These are phyloP conservation scores for Galium porrigens DNA, from an alignment of 305 asterid species.

Conservation along the genomic window DNA sequence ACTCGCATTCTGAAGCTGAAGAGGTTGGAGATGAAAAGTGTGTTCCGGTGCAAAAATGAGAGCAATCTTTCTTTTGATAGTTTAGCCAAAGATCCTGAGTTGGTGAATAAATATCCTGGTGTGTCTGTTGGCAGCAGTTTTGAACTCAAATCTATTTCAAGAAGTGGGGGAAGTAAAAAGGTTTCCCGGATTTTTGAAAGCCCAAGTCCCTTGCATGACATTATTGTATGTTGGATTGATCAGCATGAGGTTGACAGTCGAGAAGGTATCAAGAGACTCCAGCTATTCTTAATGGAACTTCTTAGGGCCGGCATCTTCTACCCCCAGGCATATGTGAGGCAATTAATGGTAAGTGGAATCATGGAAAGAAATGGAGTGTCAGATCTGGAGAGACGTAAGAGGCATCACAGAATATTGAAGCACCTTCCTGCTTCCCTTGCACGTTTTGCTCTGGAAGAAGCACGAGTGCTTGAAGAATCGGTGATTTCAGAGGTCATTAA, in stretches of 20 bases:
- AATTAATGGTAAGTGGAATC: slow-evolving; percentile 80
- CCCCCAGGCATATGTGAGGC: slow-evolving; percentile 87
- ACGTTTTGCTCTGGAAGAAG: slow-evolving; percentile 54
- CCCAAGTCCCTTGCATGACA: slow-evolving; percentile 82
- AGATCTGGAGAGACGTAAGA: slow-evolving; percentile 51
- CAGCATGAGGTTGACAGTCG: slow-evolving; percentile 80
- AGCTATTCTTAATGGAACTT: slow-evolving; percentile 62
- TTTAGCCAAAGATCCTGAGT: slow-evolving; percentile 21
- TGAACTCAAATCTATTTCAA: slow-evolving; percentile 18
- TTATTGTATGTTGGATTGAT: slow-evolving; percentile 90
- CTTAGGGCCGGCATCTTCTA: slow-evolving; percentile 62
- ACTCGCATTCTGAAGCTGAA: slow-evolving; percentile 66
- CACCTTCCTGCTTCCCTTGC: slow-evolving; percentile 64
- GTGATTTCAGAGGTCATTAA: slow-evolving; percentile 43
- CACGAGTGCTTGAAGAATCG: slow-evolving; percentile 39
- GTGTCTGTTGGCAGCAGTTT: slow-evolving; percentile 14
- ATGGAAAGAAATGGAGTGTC: slow-evolving; percentile 57
- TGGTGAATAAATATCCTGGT: slow-evolving; percentile 16
- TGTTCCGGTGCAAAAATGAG: slow-evolving; percentile 15
- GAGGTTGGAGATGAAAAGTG: slow-evolving; percentile 37
- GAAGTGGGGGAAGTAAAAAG: slow-evolving; percentile 32
- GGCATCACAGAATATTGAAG: slow-evolving; percentile 80
- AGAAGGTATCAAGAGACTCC: slow-evolving; percentile 72
- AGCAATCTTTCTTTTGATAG: slow-evolving; percentile 13
- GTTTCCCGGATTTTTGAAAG: slow-evolving; percentile 46